Evolutionary conservation across 2,329 filamentous ascomycete species (phyloP).

Genomic region (Colletotrichum cereale): DNA sequence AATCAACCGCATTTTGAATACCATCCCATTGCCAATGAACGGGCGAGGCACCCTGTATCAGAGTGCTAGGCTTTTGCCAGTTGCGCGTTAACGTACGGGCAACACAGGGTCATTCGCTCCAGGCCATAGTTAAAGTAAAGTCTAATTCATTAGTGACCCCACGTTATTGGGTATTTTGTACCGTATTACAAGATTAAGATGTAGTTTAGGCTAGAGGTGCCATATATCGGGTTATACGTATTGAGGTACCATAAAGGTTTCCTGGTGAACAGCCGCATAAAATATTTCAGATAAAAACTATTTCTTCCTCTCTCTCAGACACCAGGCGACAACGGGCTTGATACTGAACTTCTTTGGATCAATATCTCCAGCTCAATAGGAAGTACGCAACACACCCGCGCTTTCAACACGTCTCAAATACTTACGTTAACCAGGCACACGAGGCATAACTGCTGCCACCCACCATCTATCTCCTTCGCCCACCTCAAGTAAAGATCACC

Average conservation of each 20-base stretch:
- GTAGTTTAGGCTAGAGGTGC: not conserved
- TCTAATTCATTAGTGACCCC: not conserved
- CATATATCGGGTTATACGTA: not conserved
- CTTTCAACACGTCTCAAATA: not conserved
- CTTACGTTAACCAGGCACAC: conserved; percentile 6
- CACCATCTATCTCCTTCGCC: conserved; percentile 13
- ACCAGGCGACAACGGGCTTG: not conserved
- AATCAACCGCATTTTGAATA: not conserved
- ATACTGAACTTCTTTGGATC: not conserved
- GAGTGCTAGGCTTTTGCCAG: no score
- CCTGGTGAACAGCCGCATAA: not conserved
- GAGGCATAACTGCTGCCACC: conserved; percentile 1
- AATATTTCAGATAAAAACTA: not conserved
- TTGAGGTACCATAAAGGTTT: not conserved
- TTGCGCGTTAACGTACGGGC: no score
- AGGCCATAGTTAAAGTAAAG: not conserved
- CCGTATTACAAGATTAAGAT: not conserved
- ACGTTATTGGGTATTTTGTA: not conserved
- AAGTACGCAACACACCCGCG: conserved; percentile 11
- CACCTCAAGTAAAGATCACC: not conserved
- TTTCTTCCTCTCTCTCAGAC: not conserved
- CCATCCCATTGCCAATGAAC: no score
- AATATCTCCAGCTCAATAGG: conserved; percentile 6
- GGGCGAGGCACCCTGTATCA: no score
- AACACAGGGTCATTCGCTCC: not conserved